phyloP scores from a whole-genome alignment of 306 rosid genomes.

The Citrullus amarus region DNA sequence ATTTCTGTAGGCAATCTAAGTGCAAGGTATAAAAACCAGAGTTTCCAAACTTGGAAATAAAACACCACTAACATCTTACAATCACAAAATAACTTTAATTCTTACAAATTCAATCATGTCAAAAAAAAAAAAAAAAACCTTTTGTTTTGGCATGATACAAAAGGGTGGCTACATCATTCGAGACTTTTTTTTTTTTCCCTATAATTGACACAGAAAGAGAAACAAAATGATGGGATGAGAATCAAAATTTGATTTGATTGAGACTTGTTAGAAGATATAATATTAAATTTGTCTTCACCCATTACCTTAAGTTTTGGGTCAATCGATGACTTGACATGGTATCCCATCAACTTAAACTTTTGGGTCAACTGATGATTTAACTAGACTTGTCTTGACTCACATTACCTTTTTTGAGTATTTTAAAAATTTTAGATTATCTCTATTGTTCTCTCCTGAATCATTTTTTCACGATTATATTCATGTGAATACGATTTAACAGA shows the following conservation, averaged over 20 bases:
- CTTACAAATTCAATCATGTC: neutral
- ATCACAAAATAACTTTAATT: neutral
- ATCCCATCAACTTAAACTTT: too few species aligned
- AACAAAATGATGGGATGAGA: neutral
- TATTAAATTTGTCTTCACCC: too few species aligned
- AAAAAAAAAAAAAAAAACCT: neutral
- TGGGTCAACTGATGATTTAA: too few species aligned
- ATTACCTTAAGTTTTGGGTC: too few species aligned
- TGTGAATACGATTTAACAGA: too few species aligned
- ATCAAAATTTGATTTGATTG: neutral
- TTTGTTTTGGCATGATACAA: neutral
- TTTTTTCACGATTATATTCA: too few species aligned
- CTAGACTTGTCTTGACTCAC: neutral
- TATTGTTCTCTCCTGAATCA: too few species aligned
- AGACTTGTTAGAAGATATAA: neutral
- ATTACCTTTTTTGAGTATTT: neutral
- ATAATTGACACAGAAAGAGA: neutral
- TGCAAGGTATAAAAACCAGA: neutral
- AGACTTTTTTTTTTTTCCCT: neutral
- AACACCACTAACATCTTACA: neutral
- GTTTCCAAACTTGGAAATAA: neutral
- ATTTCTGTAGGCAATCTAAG: neutral
- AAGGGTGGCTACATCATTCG: neutral
- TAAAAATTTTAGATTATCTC: too few species aligned
- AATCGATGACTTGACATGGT: too few species aligned